Percentiles rank a stretch among this genome's conserved stretches.
phyloP scores from a whole-genome alignment of 2,329 filamentous ascomycete genomes.

The Ophiostoma sp. region DNA sequence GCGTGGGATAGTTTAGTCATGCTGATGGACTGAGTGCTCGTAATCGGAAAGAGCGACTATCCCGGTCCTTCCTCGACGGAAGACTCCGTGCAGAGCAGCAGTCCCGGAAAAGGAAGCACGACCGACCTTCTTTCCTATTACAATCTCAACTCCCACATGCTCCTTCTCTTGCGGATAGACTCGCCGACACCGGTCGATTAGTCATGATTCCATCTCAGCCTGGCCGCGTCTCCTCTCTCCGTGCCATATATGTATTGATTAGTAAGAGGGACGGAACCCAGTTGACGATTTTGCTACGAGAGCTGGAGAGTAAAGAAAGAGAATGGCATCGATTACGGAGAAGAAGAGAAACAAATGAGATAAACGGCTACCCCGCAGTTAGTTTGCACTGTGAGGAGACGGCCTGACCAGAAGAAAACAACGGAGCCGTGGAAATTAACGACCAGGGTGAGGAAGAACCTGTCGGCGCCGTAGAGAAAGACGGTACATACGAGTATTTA shows the following conservation, averaged over 20 bases:
- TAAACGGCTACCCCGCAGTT: not conserved
- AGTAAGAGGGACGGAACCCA: no score
- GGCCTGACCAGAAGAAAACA: not conserved
- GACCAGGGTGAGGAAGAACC: not conserved
- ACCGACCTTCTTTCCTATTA: no score
- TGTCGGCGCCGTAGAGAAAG: no score
- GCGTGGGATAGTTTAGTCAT: constrained; percentile 5
- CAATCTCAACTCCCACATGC: no score
- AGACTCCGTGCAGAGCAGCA: not conserved
- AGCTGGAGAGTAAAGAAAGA: not conserved
- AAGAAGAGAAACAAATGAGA: not conserved
- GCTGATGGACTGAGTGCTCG: not conserved
- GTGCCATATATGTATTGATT: no score
- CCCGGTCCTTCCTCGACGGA: not conserved
- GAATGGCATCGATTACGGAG: not conserved
- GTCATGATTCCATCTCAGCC: no score
- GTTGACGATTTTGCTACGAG: not conserved
- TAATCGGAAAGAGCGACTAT: constrained; percentile 2
- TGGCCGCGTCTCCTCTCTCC: no score
- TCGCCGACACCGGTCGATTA: no score
- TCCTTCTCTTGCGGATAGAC: no score
- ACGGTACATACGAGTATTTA: not conserved
- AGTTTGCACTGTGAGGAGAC: not conserved
- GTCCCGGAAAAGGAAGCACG: not conserved
- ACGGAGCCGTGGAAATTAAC: not conserved